Conservation (phyloP, 257 asterid species). For the Eustoma russellianum region DNA sequence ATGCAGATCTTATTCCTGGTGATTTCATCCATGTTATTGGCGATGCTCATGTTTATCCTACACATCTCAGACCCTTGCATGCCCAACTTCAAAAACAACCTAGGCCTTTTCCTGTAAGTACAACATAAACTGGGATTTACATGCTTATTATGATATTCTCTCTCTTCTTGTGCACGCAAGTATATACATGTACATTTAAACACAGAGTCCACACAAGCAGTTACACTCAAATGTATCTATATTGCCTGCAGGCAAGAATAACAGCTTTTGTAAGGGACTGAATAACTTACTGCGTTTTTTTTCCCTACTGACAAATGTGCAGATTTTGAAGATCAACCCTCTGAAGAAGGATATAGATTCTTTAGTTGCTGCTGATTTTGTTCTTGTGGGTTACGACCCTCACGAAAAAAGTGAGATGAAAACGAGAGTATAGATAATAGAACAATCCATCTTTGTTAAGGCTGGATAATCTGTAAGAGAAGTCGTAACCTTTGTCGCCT, state of each 20-base stretch:
- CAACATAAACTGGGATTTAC: background rate
- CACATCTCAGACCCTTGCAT: slow-evolving; percentile 64
- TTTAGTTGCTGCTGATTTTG: slow-evolving; percentile 56
- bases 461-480: no score
- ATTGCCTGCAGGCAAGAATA: no score
- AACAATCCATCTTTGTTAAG: no score
- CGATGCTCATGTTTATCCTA: slow-evolving; percentile 81
- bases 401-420: slow-evolving; percentile 72
- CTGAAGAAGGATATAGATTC: slow-evolving; percentile 53
- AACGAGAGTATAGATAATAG: slow-evolving; percentile 55
- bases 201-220: no score
- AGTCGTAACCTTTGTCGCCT: no score
- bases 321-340: slow-evolving; percentile 53
- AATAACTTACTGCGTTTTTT: no score
- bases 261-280: background rate
- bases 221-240: no score
- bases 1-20: slow-evolving; percentile 75
- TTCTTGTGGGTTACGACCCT: slow-evolving; percentile 54
- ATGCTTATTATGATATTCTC: background rate
- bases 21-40: slow-evolving; percentile 83
- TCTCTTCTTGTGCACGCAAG: background rate
- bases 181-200: no score
- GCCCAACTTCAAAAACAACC: slow-evolving; percentile 81
- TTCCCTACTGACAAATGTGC: slow-evolving; percentile 2
- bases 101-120: slow-evolving; percentile 84